Conservation (phyloP, 768 basidiomycete genomes). For the Suillus subaureus region DNA sequence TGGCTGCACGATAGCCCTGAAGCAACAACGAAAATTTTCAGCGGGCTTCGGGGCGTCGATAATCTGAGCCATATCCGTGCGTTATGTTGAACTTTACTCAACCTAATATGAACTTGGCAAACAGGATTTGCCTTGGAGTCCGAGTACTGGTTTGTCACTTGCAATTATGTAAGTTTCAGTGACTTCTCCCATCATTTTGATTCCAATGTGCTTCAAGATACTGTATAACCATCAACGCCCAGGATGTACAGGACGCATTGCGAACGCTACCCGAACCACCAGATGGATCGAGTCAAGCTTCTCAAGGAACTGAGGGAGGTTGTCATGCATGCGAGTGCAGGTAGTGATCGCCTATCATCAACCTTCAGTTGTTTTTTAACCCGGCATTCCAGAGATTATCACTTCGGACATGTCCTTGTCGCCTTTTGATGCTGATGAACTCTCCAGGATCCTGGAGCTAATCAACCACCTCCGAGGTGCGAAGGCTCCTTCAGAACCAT, state of each 20-base stretch:
- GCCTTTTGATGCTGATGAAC: constrained; percentile 10
- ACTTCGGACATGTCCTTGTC: constrained; percentile 11
- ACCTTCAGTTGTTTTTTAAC: neutral
- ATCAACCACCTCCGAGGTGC: constrained; percentile 10
- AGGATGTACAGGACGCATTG: constrained; percentile 9
- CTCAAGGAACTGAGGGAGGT: constrained; percentile 11
- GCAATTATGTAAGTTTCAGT: neutral
- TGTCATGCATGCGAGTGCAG: constrained; percentile 12
- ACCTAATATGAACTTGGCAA: neutral
- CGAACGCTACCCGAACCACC: constrained; percentile 10
- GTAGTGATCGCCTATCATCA: neutral
- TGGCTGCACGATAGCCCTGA: constrained; percentile 3
- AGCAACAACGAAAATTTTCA: neutral
- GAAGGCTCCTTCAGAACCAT: neutral
- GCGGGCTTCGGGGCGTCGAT: neutral
- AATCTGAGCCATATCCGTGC: constrained; percentile 8
- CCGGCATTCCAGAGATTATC: constrained; percentile 3
- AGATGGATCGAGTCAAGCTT: neutral
- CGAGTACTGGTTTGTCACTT: constrained; percentile 11
- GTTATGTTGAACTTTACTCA: neutral
- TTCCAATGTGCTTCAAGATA: neutral
- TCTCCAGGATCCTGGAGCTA: constrained; percentile 10
- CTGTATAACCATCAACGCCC: neutral
- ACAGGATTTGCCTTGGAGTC: constrained; percentile 8
- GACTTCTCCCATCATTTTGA: neutral